These are phyloP conservation scores for Candida koratica DNA, from an alignment of 805 yeast species.

Conservation along the genomic window DNA sequence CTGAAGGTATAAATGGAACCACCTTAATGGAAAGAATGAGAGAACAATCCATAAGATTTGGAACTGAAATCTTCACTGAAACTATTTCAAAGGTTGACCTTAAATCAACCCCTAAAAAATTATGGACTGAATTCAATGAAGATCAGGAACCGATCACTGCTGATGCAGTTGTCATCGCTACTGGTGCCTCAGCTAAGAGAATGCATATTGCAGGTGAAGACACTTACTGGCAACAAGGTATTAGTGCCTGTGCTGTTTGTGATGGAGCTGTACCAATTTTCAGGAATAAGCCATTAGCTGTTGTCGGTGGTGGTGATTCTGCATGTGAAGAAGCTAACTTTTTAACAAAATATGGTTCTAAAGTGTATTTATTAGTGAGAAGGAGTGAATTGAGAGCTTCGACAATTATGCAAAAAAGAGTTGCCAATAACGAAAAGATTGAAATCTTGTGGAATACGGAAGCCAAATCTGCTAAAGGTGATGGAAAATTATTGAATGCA, in stretches of 20 bases:
- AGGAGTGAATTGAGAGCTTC: slow-evolving; percentile 94
- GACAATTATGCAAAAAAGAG: slow-evolving; percentile 95
- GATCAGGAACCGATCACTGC: slow-evolving; percentile 88
- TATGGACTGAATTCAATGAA: slow-evolving; percentile 95
- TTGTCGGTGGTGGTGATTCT: slow-evolving; percentile 98
- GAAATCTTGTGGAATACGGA: slow-evolving; percentile 87
- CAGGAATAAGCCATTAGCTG: slow-evolving; percentile 96
- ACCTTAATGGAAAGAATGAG: slow-evolving; percentile 93
- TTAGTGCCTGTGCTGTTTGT: slow-evolving; percentile 99
- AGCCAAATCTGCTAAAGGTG: slow-evolving; percentile 86
- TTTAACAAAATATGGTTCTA: slow-evolving; percentile 95
- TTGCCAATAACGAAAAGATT: slow-evolving; percentile 74
- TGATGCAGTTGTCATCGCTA: slow-evolving; percentile 88
- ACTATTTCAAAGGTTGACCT: slow-evolving; percentile 91
- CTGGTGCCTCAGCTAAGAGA: slow-evolving; percentile 98
- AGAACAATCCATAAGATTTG: slow-evolving; percentile 80
- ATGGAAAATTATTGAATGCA: slow-evolving; percentile 73
- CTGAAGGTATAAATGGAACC: slow-evolving; percentile 83
- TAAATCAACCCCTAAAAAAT: slow-evolving; percentile 84
- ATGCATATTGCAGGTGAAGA: slow-evolving; percentile 94
- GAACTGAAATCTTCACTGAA: slow-evolving; percentile 92
- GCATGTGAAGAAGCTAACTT: slow-evolving; percentile 99
- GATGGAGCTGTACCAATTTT: slow-evolving; percentile 99
- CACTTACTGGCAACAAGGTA: slow-evolving; percentile 97
- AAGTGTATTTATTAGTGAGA: slow-evolving; percentile 90